Evolutionary conservation across 2,329 filamentous ascomycete genomes (phyloP).

Genomic region (Raffaelea arxii): DNA sequence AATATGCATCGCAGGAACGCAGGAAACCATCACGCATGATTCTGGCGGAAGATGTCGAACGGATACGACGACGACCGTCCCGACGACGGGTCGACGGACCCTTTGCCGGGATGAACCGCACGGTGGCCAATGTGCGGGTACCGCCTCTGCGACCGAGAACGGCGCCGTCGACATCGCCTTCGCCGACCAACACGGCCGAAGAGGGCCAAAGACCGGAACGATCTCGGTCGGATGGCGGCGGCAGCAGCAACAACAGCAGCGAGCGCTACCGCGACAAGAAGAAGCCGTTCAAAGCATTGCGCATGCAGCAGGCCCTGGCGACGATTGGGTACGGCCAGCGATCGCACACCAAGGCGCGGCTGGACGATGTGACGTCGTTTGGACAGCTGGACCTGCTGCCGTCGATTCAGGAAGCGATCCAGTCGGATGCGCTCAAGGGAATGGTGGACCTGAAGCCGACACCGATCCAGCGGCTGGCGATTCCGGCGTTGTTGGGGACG

Average conservation of each 20-base stretch:
- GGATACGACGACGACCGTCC: constrained; percentile 23
- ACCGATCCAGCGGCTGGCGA: constrained; percentile 79
- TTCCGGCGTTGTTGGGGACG: constrained; percentile 66
- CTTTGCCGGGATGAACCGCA: constrained; percentile 48
- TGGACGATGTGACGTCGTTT: constrained; percentile 65
- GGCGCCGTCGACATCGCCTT: too few relatives aligned
- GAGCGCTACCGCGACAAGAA: constrained; percentile 10
- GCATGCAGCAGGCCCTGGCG: constrained; percentile 79
- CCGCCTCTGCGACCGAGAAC: constrained; percentile 20
- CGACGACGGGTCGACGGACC: constrained; percentile 36
- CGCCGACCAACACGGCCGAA: constrained; percentile 2
- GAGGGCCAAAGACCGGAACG: constrained; percentile 8
- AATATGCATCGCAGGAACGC: constrained; percentile 5
- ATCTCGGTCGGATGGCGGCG: background rate
- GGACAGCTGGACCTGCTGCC: constrained; percentile 71
- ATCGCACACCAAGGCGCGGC: constrained; percentile 40
- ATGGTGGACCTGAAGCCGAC: constrained; percentile 72
- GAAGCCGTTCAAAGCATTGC: constrained; percentile 66
- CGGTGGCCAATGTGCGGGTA: constrained; percentile 35
- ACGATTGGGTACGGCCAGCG: constrained; percentile 66
- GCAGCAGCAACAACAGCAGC: background rate
- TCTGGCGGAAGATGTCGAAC: constrained; percentile 43
- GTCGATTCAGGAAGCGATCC: constrained; percentile 58
- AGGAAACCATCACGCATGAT: constrained; percentile 44
- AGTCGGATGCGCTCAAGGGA: constrained; percentile 62